Conservation (phyloP, 306 rosid species). For the Gillenia trifoliata region DNA sequence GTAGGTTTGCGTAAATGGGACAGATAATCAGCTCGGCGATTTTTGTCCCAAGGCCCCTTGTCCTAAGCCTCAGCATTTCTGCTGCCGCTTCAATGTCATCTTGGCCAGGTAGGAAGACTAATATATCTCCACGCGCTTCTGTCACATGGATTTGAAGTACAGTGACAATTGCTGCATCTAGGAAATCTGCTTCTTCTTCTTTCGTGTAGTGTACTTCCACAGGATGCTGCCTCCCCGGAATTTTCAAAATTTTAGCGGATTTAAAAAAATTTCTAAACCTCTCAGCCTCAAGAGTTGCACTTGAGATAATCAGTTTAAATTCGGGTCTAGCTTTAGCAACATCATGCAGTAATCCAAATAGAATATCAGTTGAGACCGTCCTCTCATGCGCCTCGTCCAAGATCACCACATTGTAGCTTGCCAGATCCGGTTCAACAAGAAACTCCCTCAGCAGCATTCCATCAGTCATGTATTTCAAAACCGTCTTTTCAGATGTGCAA, state of each 20-base stretch:
- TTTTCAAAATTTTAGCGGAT: conserved; percentile 41
- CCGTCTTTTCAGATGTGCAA: background rate
- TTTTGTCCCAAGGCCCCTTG: conserved; percentile 76
- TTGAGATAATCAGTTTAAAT: conserved; percentile 71
- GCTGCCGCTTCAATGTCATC: conserved; percentile 89
- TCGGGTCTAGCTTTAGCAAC: conserved; percentile 78
- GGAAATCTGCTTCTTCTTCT: conserved; percentile 75
- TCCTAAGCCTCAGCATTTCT: conserved; percentile 76
- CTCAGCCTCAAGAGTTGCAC: conserved; percentile 93
- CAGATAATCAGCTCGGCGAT: conserved; percentile 84
- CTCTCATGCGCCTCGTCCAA: conserved; percentile 74
- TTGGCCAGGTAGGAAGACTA: conserved; percentile 89
- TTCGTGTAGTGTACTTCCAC: conserved; percentile 76
- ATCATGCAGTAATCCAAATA: conserved; percentile 90
- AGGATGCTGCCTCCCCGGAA: conserved; percentile 77
- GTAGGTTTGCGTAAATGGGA: conserved; percentile 88
- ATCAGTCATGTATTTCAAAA: conserved; percentile 49
- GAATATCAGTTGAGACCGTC: conserved; percentile 87
- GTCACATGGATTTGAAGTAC: conserved; percentile 86
- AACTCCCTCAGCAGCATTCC: conserved; percentile 89
- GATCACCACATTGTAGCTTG: conserved; percentile 87
- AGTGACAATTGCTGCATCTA: conserved; percentile 85
- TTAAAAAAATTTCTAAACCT: conserved; percentile 85
- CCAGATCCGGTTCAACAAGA: conserved; percentile 83
- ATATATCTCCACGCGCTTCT: conserved; percentile 76